Evolutionary conservation across 768 basidiomycete genomes (phyloP).

Genomic region (Rhodosporidiobolus sp.): DNA sequence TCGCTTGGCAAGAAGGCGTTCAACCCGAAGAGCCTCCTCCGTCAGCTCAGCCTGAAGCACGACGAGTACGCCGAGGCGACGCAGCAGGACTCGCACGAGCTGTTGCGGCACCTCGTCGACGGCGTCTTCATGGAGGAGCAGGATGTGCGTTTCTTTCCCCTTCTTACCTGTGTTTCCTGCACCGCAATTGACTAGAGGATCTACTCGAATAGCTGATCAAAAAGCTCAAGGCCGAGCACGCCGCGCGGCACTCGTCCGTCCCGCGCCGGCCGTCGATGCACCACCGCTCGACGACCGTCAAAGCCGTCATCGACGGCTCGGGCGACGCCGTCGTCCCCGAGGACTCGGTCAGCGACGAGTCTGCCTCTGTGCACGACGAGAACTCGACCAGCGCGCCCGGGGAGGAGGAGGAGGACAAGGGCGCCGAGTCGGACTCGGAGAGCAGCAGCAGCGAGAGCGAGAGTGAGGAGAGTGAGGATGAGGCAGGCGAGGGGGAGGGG

Average conservation of each 20-base stretch:
- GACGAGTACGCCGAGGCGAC: constrained; percentile 92
- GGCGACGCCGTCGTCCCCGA: neutral
- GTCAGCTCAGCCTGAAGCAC: constrained; percentile 73
- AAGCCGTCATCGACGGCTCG: neutral
- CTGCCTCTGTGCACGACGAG: constrained; percentile 3
- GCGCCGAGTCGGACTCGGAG: neutral
- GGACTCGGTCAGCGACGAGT: neutral
- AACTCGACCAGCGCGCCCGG: no score
- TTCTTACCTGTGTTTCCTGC: neutral
- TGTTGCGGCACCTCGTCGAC: constrained; percentile 81
- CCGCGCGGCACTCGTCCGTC: constrained; percentile 4
- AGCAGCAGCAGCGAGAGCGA: neutral
- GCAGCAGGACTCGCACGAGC: constrained; percentile 95
- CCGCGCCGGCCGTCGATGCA: constrained; percentile 21
- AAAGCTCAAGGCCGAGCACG: constrained; percentile 59
- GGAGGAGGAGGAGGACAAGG: constrained; percentile 1
- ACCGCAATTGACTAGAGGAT: neutral
- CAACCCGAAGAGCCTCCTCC: constrained; percentile 53
- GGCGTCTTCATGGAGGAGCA: constrained; percentile 92
- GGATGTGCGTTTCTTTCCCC: constrained; percentile 57
- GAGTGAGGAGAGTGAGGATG: constrained; percentile 20
- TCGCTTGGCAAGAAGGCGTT: constrained; percentile 30
- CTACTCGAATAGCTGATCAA: constrained; percentile 65
- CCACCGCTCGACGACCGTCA: constrained; percentile 50
- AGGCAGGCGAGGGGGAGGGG: constrained; percentile 14